These are phyloP conservation scores for Saccharomyces hybrid DNA, from an alignment of 1,139 yeast species.

Conservation along the genomic window DNA sequence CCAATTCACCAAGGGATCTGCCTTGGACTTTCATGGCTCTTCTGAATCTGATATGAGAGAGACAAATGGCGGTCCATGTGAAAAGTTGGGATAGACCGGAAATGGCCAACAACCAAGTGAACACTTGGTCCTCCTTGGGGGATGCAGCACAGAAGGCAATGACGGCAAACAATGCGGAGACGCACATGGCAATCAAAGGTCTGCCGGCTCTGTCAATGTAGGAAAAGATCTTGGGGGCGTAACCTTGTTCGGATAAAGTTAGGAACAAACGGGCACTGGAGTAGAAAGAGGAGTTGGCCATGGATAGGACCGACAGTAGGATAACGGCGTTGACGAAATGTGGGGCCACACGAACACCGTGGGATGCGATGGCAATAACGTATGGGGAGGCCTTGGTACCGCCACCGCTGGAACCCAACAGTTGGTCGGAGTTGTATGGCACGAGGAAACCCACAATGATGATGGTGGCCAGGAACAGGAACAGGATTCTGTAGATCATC, in stretches of 20 bases:
- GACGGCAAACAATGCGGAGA: constrained; percentile 43
- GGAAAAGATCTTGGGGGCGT: constrained; percentile 47
- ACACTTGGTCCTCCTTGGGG: constrained; percentile 42
- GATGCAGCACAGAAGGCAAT: constrained; percentile 52
- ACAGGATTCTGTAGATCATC: constrained; percentile 64
- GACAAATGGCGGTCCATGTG: constrained; percentile 52
- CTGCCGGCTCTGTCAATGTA: constrained; percentile 55
- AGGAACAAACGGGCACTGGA: constrained; percentile 51
- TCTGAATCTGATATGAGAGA: constrained; percentile 52
- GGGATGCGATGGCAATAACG: constrained; percentile 61
- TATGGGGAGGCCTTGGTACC: constrained; percentile 61
- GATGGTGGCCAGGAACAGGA: constrained; percentile 54
- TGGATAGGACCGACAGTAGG: constrained; percentile 42
- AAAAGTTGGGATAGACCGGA: constrained; percentile 54
- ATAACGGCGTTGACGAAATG: constrained; percentile 41
- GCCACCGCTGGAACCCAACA: constrained; percentile 40
- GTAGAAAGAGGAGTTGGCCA: constrained; percentile 47
- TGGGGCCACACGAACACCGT: constrained; percentile 54
- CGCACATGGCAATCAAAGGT: constrained; percentile 46
- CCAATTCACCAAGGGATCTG: constrained; percentile 42
- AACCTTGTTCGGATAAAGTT: constrained; percentile 50
- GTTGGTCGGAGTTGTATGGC: constrained; percentile 46
- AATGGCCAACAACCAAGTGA: constrained; percentile 53
- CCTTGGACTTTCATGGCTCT: constrained; percentile 47
- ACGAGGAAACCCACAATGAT: constrained; percentile 60